phyloP scores from a whole-genome alignment of 2,329 filamentous ascomycete genomes.

The Chrysoporthe deuterocubensis region DNA sequence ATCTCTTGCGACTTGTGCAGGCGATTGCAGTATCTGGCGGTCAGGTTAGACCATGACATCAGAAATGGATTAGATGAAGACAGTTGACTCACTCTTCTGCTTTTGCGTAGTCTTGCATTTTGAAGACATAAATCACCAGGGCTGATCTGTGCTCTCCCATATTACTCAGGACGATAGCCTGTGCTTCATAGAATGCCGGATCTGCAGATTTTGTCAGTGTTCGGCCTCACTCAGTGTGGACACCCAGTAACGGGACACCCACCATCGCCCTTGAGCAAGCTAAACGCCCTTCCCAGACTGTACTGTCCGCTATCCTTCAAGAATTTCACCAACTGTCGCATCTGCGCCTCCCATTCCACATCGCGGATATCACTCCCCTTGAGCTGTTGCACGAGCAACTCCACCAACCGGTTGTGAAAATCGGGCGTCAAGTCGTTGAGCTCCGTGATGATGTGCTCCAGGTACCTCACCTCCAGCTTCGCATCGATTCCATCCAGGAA shows the following conservation, averaged over 20 bases:
- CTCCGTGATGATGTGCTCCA: slow-evolving; percentile 90
- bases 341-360: slow-evolving; percentile 59
- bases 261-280: slow-evolving; percentile 80
- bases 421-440: slow-evolving; percentile 83
- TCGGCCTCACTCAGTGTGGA: neutral
- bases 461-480: slow-evolving; percentile 76
- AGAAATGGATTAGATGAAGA: neutral
- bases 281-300: slow-evolving; percentile 77
- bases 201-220: slow-evolving; percentile 54
- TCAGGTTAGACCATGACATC: slow-evolving; percentile 19
- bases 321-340: slow-evolving; percentile 73
- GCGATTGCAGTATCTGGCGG: slow-evolving; percentile 80
- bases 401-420: slow-evolving; percentile 83
- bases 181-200: slow-evolving; percentile 82
- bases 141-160: slow-evolving; percentile 97
- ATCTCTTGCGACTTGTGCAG: slow-evolving; percentile 67
- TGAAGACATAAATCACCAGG: slow-evolving; percentile 96
- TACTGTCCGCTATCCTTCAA: slow-evolving; percentile 79
- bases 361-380: slow-evolving; percentile 44
- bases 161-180: slow-evolving; percentile 88
- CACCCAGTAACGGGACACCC: slow-evolving; percentile 35
- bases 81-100: slow-evolving; percentile 79
- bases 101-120: slow-evolving; percentile 82
- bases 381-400: slow-evolving; percentile 67
- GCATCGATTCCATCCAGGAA: slow-evolving; percentile 74